Conservation (phyloP, 1,139 yeast genomes). For the Saccharomyces hybrid region DNA sequence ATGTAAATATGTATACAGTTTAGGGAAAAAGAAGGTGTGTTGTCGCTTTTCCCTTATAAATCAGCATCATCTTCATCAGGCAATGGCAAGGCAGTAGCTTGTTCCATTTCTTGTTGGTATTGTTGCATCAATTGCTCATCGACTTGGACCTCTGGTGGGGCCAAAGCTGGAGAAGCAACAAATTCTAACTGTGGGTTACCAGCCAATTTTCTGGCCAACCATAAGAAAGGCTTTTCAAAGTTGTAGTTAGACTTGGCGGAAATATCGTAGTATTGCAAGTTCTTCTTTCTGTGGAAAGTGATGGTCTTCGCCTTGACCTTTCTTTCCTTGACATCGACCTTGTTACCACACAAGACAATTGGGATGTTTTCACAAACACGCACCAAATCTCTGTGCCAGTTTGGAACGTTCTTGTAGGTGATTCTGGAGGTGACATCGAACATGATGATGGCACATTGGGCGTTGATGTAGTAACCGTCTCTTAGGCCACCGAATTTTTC, state of each 20-base stretch:
- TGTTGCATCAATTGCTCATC: slow-evolving; percentile 94
- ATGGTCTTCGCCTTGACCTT: slow-evolving; percentile 99
- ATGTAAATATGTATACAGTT: slow-evolving; percentile 3
- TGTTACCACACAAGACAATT: slow-evolving; percentile 97
- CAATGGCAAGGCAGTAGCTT: slow-evolving; percentile 98
- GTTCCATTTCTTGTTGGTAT: slow-evolving; percentile 99
- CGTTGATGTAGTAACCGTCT: slow-evolving; percentile 98
- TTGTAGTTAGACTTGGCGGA: slow-evolving; percentile 99
- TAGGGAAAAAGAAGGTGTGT: too few species aligned
- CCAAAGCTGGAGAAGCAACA: slow-evolving; percentile 98
- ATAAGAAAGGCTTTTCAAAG: slow-evolving; percentile 98
- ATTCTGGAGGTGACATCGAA: slow-evolving; percentile 99
- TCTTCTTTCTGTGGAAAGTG: slow-evolving; percentile 99
- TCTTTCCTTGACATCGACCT: slow-evolving; percentile 99
- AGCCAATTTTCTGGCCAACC: slow-evolving; percentile 99
- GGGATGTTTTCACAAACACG: slow-evolving; percentile 99
- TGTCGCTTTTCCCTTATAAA: slow-evolving; percentile 53
- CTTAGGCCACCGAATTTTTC: slow-evolving; percentile 99
- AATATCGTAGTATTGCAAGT: slow-evolving; percentile 98
- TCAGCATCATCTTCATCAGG: slow-evolving; percentile 99
- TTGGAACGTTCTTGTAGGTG: slow-evolving; percentile 98
- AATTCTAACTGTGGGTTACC: slow-evolving; percentile 98
- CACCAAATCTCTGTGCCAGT: slow-evolving; percentile 99
- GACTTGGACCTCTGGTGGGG: slow-evolving; percentile 98
- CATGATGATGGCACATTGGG: slow-evolving; percentile 99